Evolutionary conservation across 192 early-diverging fungal genomes (phyloP), one percentile per base, ranked within the genome.

Genomic region (Coemansia sp.): DNA sequence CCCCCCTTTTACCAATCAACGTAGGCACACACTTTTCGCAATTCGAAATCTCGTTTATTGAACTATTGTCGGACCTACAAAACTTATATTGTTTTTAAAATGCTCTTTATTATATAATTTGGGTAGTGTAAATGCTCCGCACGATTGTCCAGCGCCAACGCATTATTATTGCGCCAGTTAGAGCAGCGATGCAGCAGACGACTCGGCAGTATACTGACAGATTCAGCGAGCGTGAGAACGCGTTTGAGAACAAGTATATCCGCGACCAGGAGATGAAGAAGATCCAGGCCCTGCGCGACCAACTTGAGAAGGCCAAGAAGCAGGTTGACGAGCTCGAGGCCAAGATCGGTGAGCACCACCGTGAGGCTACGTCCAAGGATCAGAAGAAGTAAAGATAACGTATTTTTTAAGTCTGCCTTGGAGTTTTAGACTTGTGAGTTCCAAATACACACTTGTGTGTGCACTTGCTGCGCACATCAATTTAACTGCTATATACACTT

Each of bases 241-340:
- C 81, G 0, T 65, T 69, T 11, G 81, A 83, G 70, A 83, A 78
- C 81, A 71, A 70, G 76, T 83, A 78, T 52, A 73, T 78, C 32
- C 81, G 66, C 73, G 67, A 83, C 37, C 71, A 64, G 64, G 72
- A 83, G 68, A 62, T 52, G 66, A 73, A 64, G 35, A 59, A 83
- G 70, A 30, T 83, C 34, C 35, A 69, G 72, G 60, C 59, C 1
- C 66, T 83, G 39, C 58, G 67, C 37, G 68, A 65, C 52, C 59
- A 78, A 67, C 75, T 83, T 20, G 70, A 59, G 4, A 61, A 68
- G 60, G 69, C 67, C n/a, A 35, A 75, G 76, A 67, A 78, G 61
- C 44, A 73, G 39, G 47, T 68, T 29, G 64, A 69, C 12, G 70
- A 75, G 34, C 61, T 83, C 1, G 53, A 71, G 68, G 61, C 59